Percentiles rank a stretch among this genome's conserved stretches.
phyloP scores from a whole-genome alignment of 1,139 yeast genomes.

The Nadsonia commutata region DNA sequence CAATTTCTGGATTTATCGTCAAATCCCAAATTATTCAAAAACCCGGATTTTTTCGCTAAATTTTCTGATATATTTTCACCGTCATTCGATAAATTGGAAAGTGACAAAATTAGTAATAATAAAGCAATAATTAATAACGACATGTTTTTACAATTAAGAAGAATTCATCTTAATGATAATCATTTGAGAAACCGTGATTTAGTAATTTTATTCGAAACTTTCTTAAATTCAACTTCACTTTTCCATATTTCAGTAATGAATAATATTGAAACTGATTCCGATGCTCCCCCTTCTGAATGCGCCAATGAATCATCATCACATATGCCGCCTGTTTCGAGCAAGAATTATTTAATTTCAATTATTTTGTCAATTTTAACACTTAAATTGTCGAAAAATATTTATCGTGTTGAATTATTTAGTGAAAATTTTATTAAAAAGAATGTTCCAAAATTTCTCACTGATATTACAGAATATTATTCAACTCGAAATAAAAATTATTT shows the following conservation, averaged over 20 bases:
- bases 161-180: slow-evolving; percentile 69
- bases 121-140: neutral
- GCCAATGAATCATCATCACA: slow-evolving; percentile 12
- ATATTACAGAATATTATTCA: neutral
- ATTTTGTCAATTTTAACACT: slow-evolving; percentile 25
- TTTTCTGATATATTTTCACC: slow-evolving; percentile 33
- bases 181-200: slow-evolving; percentile 48
- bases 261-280: slow-evolving; percentile 33
- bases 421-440: neutral
- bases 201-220: slow-evolving; percentile 50
- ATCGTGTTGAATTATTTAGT: slow-evolving; percentile 37
- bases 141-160: slow-evolving; percentile 41
- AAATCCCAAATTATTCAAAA: slow-evolving; percentile 54
- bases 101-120: neutral
- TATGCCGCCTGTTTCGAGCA: slow-evolving; percentile 35
- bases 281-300: neutral
- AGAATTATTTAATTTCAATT: neutral
- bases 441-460: neutral
- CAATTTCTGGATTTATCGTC: slow-evolving; percentile 67
- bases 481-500: neutral
- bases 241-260: slow-evolving; percentile 70
- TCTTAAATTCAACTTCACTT: slow-evolving; percentile 50
- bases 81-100: neutral
- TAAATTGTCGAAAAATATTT: slow-evolving; percentile 45
- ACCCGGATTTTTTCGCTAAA: slow-evolving; percentile 46